Evolutionary conservation across 176 grass and related monocot species (phyloP).

Genomic region (Aechmea fasciata): DNA sequence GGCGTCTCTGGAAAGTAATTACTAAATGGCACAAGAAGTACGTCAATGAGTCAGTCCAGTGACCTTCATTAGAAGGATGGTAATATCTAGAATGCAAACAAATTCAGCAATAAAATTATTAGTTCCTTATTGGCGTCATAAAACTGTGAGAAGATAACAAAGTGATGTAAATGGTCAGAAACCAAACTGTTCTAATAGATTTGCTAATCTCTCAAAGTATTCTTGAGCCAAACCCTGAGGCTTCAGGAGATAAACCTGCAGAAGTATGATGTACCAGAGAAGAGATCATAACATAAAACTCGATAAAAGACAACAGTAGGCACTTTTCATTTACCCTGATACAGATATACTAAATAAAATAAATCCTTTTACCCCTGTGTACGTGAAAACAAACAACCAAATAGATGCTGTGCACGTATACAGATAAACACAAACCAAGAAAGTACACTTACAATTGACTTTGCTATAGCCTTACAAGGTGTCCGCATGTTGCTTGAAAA

Average conservation of each 20-base stretch:
- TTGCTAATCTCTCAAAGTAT: constrained; percentile 77
- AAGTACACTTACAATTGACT: constrained; percentile 70
- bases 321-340: no score
- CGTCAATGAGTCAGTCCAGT: constrained; percentile 80
- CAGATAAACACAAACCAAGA: constrained; percentile 1
- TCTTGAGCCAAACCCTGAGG: constrained; percentile 51
- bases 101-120: constrained; percentile 7
- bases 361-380: neutral
- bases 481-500: constrained; percentile 71
- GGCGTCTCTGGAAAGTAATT: constrained; percentile 70
- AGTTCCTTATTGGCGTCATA: no score
- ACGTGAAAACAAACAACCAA: neutral
- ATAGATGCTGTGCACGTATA: neutral
- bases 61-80: constrained; percentile 96
- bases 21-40: constrained; percentile 74
- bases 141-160: no score
- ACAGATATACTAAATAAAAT: neutral
- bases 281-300: neutral
- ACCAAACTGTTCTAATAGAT: constrained; percentile 89
- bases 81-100: constrained; percentile 70
- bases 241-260: constrained; percentile 88
- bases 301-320: no score
- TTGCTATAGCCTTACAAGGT: constrained; percentile 82
- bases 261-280: constrained; percentile 3
- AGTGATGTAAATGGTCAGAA: constrained; percentile 26